These are phyloP conservation scores for Fonticula alba DNA, from an alignment of 78 protist genomes.

Conservation along the genomic window DNA sequence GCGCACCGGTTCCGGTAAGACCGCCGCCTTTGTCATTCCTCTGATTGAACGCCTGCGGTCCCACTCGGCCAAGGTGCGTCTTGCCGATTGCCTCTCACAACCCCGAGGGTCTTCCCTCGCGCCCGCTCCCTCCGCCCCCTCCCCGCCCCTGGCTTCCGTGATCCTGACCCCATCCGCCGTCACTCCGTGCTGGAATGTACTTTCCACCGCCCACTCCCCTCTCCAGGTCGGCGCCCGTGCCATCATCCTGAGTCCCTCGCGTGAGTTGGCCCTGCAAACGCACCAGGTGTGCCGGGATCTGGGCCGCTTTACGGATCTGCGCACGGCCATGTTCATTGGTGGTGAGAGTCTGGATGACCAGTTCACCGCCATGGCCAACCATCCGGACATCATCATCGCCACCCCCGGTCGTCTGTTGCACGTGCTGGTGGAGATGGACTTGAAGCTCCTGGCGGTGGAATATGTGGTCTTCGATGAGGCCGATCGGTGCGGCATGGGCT, in stretches of 20 bases:
- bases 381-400: slow-evolving; percentile 89
- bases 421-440: slow-evolving; percentile 50
- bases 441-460: slow-evolving; percentile 37
- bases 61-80: slow-evolving; percentile 20
- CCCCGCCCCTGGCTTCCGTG: no score
- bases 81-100: no score
- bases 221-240: slow-evolving; percentile 86
- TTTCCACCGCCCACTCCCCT: no score
- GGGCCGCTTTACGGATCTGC: slow-evolving; percentile 34
- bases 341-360: slow-evolving; percentile 80
- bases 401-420: slow-evolving; percentile 97
- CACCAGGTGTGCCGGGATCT: slow-evolving; percentile 30
- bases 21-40: slow-evolving; percentile 92
- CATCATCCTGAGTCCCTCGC: slow-evolving; percentile 86
- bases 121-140: no score
- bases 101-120: no score
- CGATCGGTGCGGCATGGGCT: slow-evolving; percentile 63
- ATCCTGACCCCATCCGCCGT: no score
- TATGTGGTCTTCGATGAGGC: slow-evolving; percentile 93
- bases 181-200: no score
- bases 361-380: slow-evolving; percentile 48
- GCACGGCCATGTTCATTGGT: slow-evolving; percentile 70
- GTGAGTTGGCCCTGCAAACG: slow-evolving; percentile 97
- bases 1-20: slow-evolving; percentile 97
- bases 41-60: slow-evolving; percentile 32